Percentiles rank a stretch among this genome's conserved stretches.
phyloP scores from a whole-genome alignment of 208 protist species.

The Willaertia magna region DNA sequence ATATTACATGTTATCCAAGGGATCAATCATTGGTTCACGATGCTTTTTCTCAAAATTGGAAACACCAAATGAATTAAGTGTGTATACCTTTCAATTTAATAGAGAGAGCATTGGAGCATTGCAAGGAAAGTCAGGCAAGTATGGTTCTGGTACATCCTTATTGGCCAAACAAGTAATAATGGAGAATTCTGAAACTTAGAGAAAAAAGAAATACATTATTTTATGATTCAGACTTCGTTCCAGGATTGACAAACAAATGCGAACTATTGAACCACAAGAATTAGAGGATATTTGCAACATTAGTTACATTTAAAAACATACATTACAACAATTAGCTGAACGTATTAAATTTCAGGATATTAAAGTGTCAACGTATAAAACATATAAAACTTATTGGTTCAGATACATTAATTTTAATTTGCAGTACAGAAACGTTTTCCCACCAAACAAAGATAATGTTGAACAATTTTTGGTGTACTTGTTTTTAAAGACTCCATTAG shows the following conservation, averaged over 20 bases:
- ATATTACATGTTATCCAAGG: too few species aligned
- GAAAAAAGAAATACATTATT: neutral
- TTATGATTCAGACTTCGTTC: neutral
- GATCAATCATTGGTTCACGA: too few species aligned
- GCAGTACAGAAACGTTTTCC: too few species aligned
- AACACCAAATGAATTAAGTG: neutral
- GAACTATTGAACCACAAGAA: too few species aligned
- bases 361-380: too few species aligned
- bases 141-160: neutral
- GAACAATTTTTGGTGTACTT: too few species aligned
- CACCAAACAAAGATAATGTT: too few species aligned
- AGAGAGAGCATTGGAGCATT: neutral
- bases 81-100: neutral
- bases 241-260: neutral
- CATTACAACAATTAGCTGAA: neutral
- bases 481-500: too few species aligned
- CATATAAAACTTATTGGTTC: too few species aligned
- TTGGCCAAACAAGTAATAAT: neutral
- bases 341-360: too few species aligned
- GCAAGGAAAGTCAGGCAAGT: neutral
- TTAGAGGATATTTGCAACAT: too few species aligned
- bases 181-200: neutral
- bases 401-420: too few species aligned
- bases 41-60: neutral
- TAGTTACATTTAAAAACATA: neutral